Conservation (phyloP, 208 protist species). For the Giardia muris region DNA sequence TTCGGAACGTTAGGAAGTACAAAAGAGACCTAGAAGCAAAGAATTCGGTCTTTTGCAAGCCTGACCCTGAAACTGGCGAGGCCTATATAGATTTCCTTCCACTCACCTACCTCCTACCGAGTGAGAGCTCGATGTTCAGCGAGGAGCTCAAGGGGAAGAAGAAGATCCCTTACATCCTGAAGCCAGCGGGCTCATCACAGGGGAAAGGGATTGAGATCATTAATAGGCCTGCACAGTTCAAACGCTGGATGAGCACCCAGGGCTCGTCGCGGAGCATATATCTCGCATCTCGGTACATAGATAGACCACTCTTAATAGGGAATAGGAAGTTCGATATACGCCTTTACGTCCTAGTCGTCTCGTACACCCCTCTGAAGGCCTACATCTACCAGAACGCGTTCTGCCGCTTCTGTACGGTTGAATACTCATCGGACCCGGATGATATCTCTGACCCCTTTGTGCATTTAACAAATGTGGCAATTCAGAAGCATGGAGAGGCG, state of each 20-base stretch:
- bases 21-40: conserved; percentile 30
- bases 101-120: conserved; percentile 69
- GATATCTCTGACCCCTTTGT: conserved; percentile 29
- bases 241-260: conserved; percentile 41
- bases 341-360: conserved; percentile 78
- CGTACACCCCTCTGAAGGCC: conserved; percentile 59
- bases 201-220: conserved; percentile 85
- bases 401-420: conserved; percentile 71
- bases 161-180: conserved; percentile 73
- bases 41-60: neutral
- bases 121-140: conserved; percentile 70
- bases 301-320: conserved; percentile 72
- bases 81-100: conserved; percentile 58
- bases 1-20: conserved; percentile 78
- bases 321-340: conserved; percentile 86
- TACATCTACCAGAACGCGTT: conserved; percentile 63
- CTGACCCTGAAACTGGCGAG: neutral
- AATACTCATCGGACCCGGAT: conserved; percentile 56
- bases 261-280: conserved; percentile 42
- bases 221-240: conserved; percentile 64
- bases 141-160: conserved; percentile 66
- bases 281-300: conserved; percentile 73
- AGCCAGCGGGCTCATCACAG: conserved; percentile 67
- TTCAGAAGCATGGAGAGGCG: conserved; percentile 70
- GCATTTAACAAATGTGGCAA: conserved; percentile 82